Percentiles rank a stretch among this genome's conserved stretches.
phyloP scores from a whole-genome alignment of 2,329 filamentous ascomycete genomes.

The Xylariaceae sp. region DNA sequence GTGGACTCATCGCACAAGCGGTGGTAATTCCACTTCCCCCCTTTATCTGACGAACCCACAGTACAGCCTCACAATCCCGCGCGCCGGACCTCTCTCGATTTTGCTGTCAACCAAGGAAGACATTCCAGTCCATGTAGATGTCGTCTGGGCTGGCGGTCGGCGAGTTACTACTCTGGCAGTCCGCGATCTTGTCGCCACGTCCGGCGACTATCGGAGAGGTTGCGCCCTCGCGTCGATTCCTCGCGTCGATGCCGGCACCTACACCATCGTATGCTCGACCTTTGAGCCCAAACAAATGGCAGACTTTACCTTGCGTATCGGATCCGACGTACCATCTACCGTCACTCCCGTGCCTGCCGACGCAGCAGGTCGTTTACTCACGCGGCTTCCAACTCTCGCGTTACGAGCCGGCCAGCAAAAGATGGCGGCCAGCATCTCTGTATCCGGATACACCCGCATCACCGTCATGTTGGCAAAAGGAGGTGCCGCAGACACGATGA shows the following conservation, averaged over 20 bases:
- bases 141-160: slow-evolving; percentile 71
- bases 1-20: slow-evolving; percentile 77
- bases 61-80: slow-evolving; percentile 60
- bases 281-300: slow-evolving; percentile 77
- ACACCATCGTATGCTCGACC: slow-evolving; percentile 86
- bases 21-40: slow-evolving; percentile 73
- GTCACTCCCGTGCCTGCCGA: slow-evolving; percentile 63
- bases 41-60: slow-evolving; percentile 85
- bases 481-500: slow-evolving; percentile 14
- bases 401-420: slow-evolving; percentile 38
- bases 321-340: slow-evolving; percentile 52
- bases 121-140: slow-evolving; percentile 74
- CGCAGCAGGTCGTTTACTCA: slow-evolving; percentile 67
- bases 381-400: slow-evolving; percentile 48
- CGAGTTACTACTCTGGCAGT: slow-evolving; percentile 64
- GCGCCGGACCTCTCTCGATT: slow-evolving; percentile 60
- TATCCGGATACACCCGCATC: slow-evolving; percentile 54
- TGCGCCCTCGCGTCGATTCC: slow-evolving; percentile 64
- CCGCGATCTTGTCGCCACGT: slow-evolving; percentile 75
- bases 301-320: slow-evolving; percentile 69
- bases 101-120: slow-evolving; percentile 65
- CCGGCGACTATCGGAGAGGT: slow-evolving; percentile 81
- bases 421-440: slow-evolving; percentile 37
- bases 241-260: slow-evolving; percentile 63
- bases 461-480: slow-evolving; percentile 45